Conservation (phyloP, 176 grass and related monocot genomes). For the Avena atlantica region DNA sequence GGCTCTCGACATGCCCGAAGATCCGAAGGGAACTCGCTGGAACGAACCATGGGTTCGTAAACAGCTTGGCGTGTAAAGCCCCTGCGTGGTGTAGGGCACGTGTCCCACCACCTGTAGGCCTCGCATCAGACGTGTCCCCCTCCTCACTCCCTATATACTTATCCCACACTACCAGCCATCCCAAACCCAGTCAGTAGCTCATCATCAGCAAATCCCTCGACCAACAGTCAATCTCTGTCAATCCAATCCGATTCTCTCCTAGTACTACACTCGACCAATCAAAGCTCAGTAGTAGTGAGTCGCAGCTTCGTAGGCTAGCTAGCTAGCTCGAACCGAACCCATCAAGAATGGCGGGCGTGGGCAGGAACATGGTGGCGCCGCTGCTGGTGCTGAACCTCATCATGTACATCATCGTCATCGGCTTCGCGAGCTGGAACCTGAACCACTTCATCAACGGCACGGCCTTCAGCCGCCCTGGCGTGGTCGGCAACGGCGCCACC, state of each 20-base stretch:
- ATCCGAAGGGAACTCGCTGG: not conserved
- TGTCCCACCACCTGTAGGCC: constrained; percentile 13
- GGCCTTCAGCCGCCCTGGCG: not conserved
- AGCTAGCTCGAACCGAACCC: not conserved
- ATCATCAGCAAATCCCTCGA: not conserved
- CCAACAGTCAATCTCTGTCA: not conserved
- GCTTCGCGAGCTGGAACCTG: constrained; percentile 14
- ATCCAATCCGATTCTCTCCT: not conserved
- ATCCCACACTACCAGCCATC: not conserved
- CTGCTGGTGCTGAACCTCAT: not conserved
- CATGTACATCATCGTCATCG: constrained; percentile 17
- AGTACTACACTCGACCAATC: not conserved
- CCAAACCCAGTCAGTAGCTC: not conserved
- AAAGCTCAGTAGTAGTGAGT: not conserved
- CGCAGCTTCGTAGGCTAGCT: not conserved
- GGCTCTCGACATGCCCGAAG: too few species aligned
- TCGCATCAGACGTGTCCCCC: not conserved
- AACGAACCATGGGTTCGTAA: not conserved
- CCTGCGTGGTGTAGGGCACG: not conserved
- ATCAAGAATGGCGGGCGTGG: not conserved
- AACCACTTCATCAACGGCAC: constrained; percentile 24
- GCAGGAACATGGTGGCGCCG: constrained; percentile 10
- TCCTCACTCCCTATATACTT: not conserved
- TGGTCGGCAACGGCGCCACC: not conserved
- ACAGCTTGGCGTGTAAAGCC: not conserved